These are phyloP conservation scores for Acacia confusa DNA, from an alignment of 306 rosid species.

Conservation along the genomic window DNA sequence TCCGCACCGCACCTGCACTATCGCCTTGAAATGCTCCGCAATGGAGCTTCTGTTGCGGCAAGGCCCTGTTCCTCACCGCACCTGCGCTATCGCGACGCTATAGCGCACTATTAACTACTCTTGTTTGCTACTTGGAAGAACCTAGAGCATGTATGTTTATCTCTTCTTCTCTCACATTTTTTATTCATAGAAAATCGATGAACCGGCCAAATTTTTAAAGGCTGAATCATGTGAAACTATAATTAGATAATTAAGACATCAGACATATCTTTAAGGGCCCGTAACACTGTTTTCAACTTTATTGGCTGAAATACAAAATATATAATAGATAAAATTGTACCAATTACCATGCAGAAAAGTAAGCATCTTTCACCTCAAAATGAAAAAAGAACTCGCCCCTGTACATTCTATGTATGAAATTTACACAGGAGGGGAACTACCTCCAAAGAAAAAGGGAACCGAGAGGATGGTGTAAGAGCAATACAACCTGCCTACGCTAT, in stretches of 20 bases:
- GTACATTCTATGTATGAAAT: conserved; percentile 41
- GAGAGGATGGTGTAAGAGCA: conserved; percentile 34
- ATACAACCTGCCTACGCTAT: conserved; percentile 39
- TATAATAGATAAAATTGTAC: background rate
- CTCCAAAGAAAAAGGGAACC: conserved; percentile 21
- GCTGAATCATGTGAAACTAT: background rate
- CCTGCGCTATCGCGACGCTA: too few species aligned
- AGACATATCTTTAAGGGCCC: background rate
- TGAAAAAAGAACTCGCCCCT: conserved; percentile 35
- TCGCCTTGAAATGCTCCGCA: too few species aligned
- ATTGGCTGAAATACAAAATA: background rate
- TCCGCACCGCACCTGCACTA: too few species aligned
- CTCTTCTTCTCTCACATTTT: background rate
- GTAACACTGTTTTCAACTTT: background rate
- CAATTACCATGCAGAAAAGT: background rate
- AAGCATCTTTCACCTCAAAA: conserved; percentile 37
- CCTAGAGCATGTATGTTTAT: background rate
- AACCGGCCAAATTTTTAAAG: background rate
- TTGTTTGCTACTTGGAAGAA: background rate
- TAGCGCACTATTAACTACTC: too few species aligned
- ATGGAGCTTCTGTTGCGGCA: too few species aligned
- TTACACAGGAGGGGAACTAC: conserved; percentile 44
- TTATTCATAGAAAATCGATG: background rate
- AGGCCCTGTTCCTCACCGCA: too few species aligned
- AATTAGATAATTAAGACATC: background rate